phyloP scores from a whole-genome alignment of 495 filamentous ascomycete genomes.

The Neurospora cerealis region DNA sequence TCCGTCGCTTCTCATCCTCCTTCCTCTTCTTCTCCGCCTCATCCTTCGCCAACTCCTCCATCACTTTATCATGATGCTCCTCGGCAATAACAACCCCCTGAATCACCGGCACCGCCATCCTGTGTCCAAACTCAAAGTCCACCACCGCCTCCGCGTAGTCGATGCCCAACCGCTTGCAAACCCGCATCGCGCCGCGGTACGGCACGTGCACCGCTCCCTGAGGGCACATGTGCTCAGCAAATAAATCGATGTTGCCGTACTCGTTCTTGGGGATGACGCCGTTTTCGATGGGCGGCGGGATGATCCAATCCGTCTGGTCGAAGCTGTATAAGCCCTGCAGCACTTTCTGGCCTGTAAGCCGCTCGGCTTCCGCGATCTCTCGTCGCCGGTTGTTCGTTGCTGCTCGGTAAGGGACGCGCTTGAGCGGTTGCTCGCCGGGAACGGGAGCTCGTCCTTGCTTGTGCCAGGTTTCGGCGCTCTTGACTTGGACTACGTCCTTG shows the following conservation, averaged over 20 bases:
- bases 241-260: conserved; percentile 96
- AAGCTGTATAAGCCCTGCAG: conserved; percentile 76
- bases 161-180: conserved; percentile 77
- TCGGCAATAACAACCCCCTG: conserved; percentile 81
- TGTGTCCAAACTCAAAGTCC: conserved; percentile 91
- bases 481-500: conserved; percentile 71
- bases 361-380: conserved; percentile 76
- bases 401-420: conserved; percentile 79
- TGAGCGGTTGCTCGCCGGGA: conserved; percentile 62
- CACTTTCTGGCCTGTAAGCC: conserved; percentile 67
- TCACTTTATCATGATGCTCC: conserved; percentile 63
- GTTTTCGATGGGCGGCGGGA: conserved; percentile 70
- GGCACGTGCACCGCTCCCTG: conserved; percentile 76
- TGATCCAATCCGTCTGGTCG: conserved; percentile 90
- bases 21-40: conserved; percentile 67
- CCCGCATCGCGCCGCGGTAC: conserved; percentile 58
- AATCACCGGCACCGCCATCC: conserved; percentile 85
- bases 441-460: conserved; percentile 80
- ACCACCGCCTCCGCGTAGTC: conserved; percentile 92
- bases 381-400: conserved; percentile 82
- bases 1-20: conserved; percentile 74
- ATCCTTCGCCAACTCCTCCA: conserved; percentile 75
- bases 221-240: conserved; percentile 87
- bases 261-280: conserved; percentile 89
- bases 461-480: conserved; percentile 94